A percentile compares a stretch with the other conserved stretches of the same genome.
These are phyloP conservation scores for Phytophthora cajani DNA, from an alignment of 352 stramenopile species.

Conservation along the genomic window DNA sequence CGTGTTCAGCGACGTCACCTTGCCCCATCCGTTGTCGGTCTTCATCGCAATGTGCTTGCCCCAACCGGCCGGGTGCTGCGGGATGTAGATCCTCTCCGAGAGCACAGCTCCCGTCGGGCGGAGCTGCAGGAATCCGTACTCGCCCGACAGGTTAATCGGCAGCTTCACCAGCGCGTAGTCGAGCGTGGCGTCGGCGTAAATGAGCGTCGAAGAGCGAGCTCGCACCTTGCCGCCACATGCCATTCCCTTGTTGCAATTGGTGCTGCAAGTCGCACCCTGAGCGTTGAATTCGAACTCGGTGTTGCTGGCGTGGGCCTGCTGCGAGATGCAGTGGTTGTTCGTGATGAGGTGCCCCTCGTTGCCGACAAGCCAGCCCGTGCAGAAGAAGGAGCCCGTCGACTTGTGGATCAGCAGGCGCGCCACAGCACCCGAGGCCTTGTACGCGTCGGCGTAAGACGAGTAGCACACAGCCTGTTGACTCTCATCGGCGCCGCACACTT, in stretches of 20 bases:
- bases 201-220: constrained; percentile 40
- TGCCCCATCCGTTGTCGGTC: constrained; percentile 44
- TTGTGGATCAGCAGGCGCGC: constrained; percentile 76
- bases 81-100: constrained; percentile 69
- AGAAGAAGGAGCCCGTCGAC: constrained; percentile 58
- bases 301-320: constrained; percentile 48
- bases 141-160: constrained; percentile 47
- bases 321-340: constrained; percentile 81
- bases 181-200: constrained; percentile 40
- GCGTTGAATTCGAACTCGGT: constrained; percentile 78
- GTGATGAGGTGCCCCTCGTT: constrained; percentile 78
- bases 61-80: constrained; percentile 69
- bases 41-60: constrained; percentile 79
- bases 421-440: constrained; percentile 45
- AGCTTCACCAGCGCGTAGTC: constrained; percentile 81
- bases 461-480: constrained; percentile 67
- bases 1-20: constrained; percentile 53
- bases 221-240: constrained; percentile 53
- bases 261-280: constrained; percentile 45
- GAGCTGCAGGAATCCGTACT: constrained; percentile 67
- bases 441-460: constrained; percentile 20
- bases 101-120: constrained; percentile 52
- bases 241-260: constrained; percentile 43
- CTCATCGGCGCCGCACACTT: constrained; percentile 72
- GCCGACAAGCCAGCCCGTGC: constrained; percentile 78